phyloP scores from a whole-genome alignment of 116 monocot species.

The Papilionanthe hybrid region DNA sequence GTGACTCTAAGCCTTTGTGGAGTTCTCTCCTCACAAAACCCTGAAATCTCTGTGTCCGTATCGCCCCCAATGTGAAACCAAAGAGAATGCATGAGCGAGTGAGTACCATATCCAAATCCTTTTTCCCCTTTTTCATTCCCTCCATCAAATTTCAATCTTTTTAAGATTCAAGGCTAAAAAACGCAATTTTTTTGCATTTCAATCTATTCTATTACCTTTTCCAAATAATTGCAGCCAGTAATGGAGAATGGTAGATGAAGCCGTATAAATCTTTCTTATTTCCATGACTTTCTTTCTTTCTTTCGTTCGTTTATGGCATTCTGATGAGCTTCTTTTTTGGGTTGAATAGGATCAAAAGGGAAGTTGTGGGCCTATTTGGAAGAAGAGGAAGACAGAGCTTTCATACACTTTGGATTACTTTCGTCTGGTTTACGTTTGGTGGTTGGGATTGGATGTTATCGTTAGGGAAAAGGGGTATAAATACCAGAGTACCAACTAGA shows the following conservation, averaged over 20 bases:
- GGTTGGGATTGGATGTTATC: background rate
- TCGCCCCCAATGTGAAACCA: background rate
- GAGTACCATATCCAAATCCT: background rate
- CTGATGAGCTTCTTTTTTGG: background rate
- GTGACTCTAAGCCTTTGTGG: background rate
- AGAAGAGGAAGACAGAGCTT: background rate
- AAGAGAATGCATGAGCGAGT: background rate
- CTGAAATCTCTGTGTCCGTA: background rate
- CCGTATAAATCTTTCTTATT: background rate
- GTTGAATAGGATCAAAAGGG: background rate
- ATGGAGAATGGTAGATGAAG: background rate
- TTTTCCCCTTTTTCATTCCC: background rate
- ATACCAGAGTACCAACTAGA: slow-evolving; percentile 2
- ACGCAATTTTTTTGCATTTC: background rate
- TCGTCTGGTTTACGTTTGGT: slow-evolving; percentile 6
- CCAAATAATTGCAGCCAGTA: no score
- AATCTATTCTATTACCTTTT: background rate
- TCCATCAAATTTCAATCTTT: background rate
- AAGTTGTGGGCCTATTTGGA: slow-evolving; percentile 7
- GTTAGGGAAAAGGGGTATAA: background rate
- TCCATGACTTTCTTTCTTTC: background rate
- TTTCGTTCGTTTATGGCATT: background rate
- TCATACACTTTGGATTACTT: slow-evolving; percentile 5
- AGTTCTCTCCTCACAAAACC: background rate
- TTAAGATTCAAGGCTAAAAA: background rate